Conservation (phyloP, 164 flowering plant genomes). For the Liriodendron chinense region DNA sequence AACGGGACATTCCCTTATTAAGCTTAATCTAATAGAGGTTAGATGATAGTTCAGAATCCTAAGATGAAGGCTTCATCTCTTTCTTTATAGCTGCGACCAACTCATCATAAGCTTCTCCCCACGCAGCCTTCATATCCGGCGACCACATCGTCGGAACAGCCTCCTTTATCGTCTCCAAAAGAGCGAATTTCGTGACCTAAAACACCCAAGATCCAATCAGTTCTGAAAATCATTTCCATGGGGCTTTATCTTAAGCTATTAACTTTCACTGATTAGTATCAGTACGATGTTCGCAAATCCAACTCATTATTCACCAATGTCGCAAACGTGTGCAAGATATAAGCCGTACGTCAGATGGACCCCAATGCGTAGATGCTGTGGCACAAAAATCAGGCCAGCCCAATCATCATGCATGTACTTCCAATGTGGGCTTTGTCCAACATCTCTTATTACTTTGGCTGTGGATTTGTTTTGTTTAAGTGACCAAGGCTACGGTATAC, state of each 20-base stretch:
- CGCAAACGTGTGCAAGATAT: too few species aligned
- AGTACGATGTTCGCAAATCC: too few species aligned
- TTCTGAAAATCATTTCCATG: background rate
- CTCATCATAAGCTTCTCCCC: constrained; percentile 78
- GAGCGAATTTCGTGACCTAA: constrained; percentile 65
- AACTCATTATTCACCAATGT: too few species aligned
- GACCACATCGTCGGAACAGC: constrained; percentile 91
- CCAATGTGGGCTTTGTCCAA: too few species aligned
- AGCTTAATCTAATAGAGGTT: background rate
- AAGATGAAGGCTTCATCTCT: constrained; percentile 58
- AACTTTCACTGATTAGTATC: too few species aligned
- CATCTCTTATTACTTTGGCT: too few species aligned
- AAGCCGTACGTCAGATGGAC: too few species aligned
- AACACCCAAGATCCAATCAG: background rate
- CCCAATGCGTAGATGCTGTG: too few species aligned
- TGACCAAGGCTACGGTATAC: too few species aligned
- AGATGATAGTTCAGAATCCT: constrained; percentile 1
- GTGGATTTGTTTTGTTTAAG: too few species aligned
- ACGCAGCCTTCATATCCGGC: constrained; percentile 73
- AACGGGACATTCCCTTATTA: background rate
- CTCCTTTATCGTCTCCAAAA: constrained; percentile 76
- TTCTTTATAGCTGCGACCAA: constrained; percentile 63
- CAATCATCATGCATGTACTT: too few species aligned
- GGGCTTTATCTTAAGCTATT: background rate
- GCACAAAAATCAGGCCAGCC: too few species aligned